phyloP scores from a whole-genome alignment of 148 eudicot genomes.

The Pouteria glomerata region DNA sequence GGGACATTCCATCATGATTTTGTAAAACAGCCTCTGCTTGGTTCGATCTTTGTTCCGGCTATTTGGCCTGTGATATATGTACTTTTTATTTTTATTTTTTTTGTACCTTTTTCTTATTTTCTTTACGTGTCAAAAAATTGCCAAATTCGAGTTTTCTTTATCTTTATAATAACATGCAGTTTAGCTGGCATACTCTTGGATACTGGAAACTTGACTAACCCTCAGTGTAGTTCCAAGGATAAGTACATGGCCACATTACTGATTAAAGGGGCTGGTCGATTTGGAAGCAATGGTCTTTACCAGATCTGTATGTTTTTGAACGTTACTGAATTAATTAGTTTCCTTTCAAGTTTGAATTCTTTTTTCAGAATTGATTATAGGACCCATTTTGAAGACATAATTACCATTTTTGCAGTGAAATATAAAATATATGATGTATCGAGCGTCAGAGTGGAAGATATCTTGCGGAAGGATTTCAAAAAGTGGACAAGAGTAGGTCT shows the following conservation, averaged over 20 bases:
- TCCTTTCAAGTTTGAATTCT: neutral
- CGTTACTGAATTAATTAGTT: neutral
- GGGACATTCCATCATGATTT: neutral
- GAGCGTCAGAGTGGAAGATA: constrained; percentile 29
- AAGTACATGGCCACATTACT: constrained; percentile 44
- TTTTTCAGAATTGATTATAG: neutral
- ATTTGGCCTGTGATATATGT: neutral
- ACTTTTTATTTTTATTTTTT: neutral
- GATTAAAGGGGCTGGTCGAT: constrained; percentile 51
- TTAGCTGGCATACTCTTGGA: constrained; percentile 49
- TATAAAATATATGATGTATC: constrained; percentile 31
- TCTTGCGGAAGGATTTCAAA: constrained; percentile 37
- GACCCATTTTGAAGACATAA: neutral
- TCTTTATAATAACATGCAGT: constrained; percentile 20
- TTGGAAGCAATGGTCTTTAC: constrained; percentile 48
- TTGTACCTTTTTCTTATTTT: neutral
- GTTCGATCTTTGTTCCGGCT: neutral
- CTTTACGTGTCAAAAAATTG: neutral
- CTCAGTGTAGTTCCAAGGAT: constrained; percentile 32
- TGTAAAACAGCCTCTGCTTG: neutral
- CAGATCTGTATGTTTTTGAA: constrained; percentile 31
- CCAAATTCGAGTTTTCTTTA: neutral
- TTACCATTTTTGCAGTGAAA: constrained; percentile 25
- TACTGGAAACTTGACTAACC: constrained; percentile 35
- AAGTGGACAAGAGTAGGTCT: constrained; percentile 43